These are phyloP conservation scores for Dictyostelium capitatum DNA, from an alignment of 78 protist species.

Conservation along the genomic window DNA sequence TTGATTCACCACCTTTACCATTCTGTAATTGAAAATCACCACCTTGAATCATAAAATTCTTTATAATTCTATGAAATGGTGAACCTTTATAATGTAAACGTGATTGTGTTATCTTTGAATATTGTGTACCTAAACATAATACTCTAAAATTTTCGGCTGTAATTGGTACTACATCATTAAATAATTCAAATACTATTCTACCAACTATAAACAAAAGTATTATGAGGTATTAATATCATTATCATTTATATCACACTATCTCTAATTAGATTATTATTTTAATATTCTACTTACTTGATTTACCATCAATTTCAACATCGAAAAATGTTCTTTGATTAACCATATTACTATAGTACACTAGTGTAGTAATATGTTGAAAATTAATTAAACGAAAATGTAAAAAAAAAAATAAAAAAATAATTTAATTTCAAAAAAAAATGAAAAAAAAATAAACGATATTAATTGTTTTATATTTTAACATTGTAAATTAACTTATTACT, in stretches of 20 bases:
- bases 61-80: conserved; percentile 95
- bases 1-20: conserved; percentile 99
- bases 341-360: too few relatives aligned
- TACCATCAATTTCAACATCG: conserved; percentile 76
- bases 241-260: too few relatives aligned
- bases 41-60: conserved; percentile 92
- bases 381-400: too few relatives aligned
- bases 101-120: conserved; percentile 73
- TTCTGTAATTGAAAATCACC: conserved; percentile 93
- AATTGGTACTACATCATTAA: conserved; percentile 78
- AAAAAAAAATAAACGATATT: too few relatives aligned
- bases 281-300: conserved; percentile 22
- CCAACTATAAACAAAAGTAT: conserved; percentile 47
- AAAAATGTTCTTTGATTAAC: conserved; percentile 83
- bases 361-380: too few relatives aligned
- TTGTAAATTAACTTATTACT: too few relatives aligned
- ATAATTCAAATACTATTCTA: conserved; percentile 88
- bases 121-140: conserved; percentile 93
- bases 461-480: too few relatives aligned
- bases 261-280: too few relatives aligned
- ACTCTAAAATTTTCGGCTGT: conserved; percentile 91
- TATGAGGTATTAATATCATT: too few relatives aligned
- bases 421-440: too few relatives aligned
- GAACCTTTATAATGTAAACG: conserved; percentile 88
- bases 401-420: too few relatives aligned